Base-by-base conservation (phyloP, 2,329 filamentous ascomycete species). In the Exophiala sp. region DNA sequence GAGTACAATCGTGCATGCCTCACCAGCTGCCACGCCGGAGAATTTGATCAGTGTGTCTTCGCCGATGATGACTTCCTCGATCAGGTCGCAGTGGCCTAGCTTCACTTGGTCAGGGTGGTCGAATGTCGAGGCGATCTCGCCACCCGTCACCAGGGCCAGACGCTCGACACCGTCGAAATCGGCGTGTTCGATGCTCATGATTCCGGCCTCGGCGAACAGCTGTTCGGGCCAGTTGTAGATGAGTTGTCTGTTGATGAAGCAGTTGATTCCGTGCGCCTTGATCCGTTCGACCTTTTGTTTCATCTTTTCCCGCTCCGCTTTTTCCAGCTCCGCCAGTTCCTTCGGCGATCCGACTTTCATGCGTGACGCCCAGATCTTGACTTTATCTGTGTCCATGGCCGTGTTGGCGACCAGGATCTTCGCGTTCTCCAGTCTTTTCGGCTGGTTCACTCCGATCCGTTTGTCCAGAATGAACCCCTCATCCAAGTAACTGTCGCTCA, bases 171-270 rank as follows among this genome's bases (percentile, higher is more conserved):
- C 93, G 66, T 98, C 93, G 65, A 98, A 98, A 73, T 98, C 93
- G 59, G 93, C 93, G 69, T 98, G 93, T 75, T 98, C 93, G 62
- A 98, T 98, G 22, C 89, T 95, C 77, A 95, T 87, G 71, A 98
- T 97, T 56, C 93, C 93, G 6, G 90, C 91, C 68, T 98, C 93
- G 29, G 91, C 89, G 66, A 98, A 98, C 40, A 98, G 84, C 73
- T 98, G 93, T 72, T 98, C 93, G 4, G 93, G 93, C 93, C 93
- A 98, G 78, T 98, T 98, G 79, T 98, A 98, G 73, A 98, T 98
- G 58, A 98, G 82, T 70, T 98, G 93, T 62, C 93, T 80, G 80
- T 98, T 98, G 71, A 98, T 95, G 71, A 98, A 98, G 78, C 93
- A 97, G 80, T 98, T 98, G 74, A 98, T 96, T 52, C 93, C 93